Conservation (phyloP, 257 asterid species). For the Primulina eburnea region DNA sequence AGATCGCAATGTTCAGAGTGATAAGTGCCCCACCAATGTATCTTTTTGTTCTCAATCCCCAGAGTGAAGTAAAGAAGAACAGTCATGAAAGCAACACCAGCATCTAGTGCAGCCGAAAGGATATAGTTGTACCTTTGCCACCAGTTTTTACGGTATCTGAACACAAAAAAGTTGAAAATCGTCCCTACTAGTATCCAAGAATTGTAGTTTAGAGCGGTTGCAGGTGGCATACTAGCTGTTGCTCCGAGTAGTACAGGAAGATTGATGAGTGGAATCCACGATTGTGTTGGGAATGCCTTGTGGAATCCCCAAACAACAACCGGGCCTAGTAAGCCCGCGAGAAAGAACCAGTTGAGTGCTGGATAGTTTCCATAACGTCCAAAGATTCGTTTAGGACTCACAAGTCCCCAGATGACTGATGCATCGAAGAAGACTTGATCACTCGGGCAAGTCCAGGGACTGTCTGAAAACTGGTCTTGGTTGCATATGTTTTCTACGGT, state of each 20-base stretch:
- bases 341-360: slow-evolving; percentile 64
- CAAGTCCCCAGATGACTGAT: slow-evolving; percentile 79
- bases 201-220: slow-evolving; percentile 56
- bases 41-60: slow-evolving; percentile 16
- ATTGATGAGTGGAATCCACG: slow-evolving; percentile 57
- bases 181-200: slow-evolving; percentile 59
- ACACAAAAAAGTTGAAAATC: slow-evolving; percentile 50
- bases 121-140: slow-evolving; percentile 75
- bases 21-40: slow-evolving; percentile 58
- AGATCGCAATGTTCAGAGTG: neutral
- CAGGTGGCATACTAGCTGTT: slow-evolving; percentile 64
- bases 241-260: slow-evolving; percentile 65
- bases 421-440: slow-evolving; percentile 65
- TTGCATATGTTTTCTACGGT: slow-evolving; percentile 38
- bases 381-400: slow-evolving; percentile 63
- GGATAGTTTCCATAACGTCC: slow-evolving; percentile 49
- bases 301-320: slow-evolving; percentile 40
- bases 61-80: slow-evolving; percentile 45
- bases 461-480: slow-evolving; percentile 20
- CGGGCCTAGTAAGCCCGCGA: slow-evolving; percentile 57
- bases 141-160: slow-evolving; percentile 61
- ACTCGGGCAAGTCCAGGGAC: slow-evolving; percentile 71
- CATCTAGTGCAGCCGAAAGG: slow-evolving; percentile 71
- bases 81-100: slow-evolving; percentile 76
- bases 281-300: slow-evolving; percentile 44